Percentiles rank a stretch among this genome's conserved stretches.
These are phyloP conservation scores for Ophiostoma triangulosporum DNA, from an alignment of 2,329 filamentous ascomycete genomes.

Conservation along the genomic window DNA sequence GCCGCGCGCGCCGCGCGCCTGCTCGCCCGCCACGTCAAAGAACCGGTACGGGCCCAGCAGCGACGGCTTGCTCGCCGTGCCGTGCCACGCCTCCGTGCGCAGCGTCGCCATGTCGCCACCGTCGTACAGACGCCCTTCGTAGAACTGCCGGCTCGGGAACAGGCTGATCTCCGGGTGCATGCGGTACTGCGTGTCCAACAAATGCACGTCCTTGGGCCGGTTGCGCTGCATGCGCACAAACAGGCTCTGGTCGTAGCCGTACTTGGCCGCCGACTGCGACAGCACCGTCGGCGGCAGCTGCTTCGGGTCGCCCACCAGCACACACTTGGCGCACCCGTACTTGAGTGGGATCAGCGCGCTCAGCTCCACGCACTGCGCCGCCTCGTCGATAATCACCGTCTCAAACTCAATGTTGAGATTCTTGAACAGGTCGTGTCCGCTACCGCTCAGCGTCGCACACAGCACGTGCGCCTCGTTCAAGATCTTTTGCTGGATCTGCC, in stretches of 20 bases:
- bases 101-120: constrained; percentile 69
- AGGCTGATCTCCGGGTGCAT: constrained; percentile 96
- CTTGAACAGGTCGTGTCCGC: constrained; percentile 95
- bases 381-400: constrained; percentile 96
- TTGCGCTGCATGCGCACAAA: constrained; percentile 98
- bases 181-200: constrained; percentile 95
- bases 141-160: constrained; percentile 86
- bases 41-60: constrained; percentile 89
- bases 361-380: constrained; percentile 93
- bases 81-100: constrained; percentile 75
- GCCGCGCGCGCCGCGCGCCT: constrained; percentile 66
- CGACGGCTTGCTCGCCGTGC: constrained; percentile 32
- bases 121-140: constrained; percentile 75
- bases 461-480: constrained; percentile 84
- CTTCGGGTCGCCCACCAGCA: constrained; percentile 94
- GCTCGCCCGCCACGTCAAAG: constrained; percentile 86
- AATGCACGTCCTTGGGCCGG: constrained; percentile 72
- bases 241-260: constrained; percentile 93
- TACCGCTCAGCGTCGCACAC: constrained; percentile 88
- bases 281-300: constrained; percentile 92
- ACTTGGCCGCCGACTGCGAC: constrained; percentile 80
- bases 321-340: constrained; percentile 92
- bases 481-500: constrained; percentile 78
- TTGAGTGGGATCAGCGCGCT: constrained; percentile 94
- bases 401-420: constrained; percentile 92